These are phyloP conservation scores for Sechiopsis laciniata DNA, from an alignment of 306 rosid species.

Conservation along the genomic window DNA sequence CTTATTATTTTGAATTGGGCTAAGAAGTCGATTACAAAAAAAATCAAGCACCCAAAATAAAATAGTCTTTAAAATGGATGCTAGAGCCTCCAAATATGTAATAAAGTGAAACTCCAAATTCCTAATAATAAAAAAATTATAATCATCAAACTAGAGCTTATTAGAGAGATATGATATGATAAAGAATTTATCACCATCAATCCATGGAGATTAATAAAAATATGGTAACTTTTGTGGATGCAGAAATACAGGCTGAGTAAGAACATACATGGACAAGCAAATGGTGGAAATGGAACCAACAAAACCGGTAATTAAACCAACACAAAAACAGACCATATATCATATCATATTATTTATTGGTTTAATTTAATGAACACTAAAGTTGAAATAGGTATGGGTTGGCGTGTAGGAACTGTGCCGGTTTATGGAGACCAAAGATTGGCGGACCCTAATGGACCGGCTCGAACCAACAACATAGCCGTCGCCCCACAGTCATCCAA, in stretches of 20 bases:
- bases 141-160: no score
- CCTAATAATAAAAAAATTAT: no score
- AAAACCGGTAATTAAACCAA: constrained; percentile 42
- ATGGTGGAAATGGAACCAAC: constrained; percentile 35
- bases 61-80: no score
- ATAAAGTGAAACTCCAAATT: no score
- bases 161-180: no score
- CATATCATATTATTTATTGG: not conserved
- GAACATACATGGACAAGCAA: constrained; percentile 59
- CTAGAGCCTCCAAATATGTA: no score
- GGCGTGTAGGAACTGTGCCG: not conserved
- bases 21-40: no score
- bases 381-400: constrained; percentile 16
- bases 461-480: constrained; percentile 45
- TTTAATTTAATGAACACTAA: not conserved
- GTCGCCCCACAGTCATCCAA: constrained; percentile 28
- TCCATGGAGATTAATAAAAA: no score
- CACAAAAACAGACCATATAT: not conserved
- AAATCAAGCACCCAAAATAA: no score
- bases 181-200: no score
- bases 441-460: constrained; percentile 44
- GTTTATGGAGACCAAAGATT: constrained; percentile 32
- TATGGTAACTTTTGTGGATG: constrained; percentile 14
- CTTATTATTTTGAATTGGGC: no score
- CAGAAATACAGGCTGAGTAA: constrained; percentile 88